Conservation (phyloP, 257 asterid species). For the Prunella vulgaris region DNA sequence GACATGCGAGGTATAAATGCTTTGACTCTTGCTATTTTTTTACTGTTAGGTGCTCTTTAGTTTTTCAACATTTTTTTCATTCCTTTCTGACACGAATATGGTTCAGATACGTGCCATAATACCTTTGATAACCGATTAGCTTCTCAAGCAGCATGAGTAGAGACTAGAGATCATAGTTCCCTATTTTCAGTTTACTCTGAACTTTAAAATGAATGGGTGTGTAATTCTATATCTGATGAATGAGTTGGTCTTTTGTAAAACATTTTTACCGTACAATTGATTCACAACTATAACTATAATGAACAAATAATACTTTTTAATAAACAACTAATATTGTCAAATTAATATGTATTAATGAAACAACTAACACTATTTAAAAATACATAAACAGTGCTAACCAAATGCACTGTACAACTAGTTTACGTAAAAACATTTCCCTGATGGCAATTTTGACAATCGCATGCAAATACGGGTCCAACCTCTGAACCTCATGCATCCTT, state of each 20-base stretch:
- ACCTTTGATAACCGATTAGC: neutral
- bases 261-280: neutral
- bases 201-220: neutral
- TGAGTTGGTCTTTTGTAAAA: too few relatives aligned
- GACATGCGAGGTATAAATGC: slow-evolving; percentile 56
- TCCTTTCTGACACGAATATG: neutral
- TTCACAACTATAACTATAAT: neutral
- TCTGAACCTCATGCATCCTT: too few relatives aligned
- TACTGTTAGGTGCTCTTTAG: neutral
- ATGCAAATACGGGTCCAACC: too few relatives aligned
- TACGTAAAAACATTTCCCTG: too few relatives aligned
- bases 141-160: neutral
- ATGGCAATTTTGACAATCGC: too few relatives aligned
- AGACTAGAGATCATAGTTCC: neutral
- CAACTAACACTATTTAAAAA: too few relatives aligned
- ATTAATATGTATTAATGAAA: too few relatives aligned
- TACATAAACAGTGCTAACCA: too few relatives aligned
- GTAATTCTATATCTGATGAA: neutral
- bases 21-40: neutral
- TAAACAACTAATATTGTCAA: too few relatives aligned
- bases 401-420: too few relatives aligned
- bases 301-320: too few relatives aligned
- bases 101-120: neutral
- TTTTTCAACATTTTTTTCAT: neutral
- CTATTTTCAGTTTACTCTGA: neutral